phyloP scores from a whole-genome alignment of 192 early-diverging fungal species.

The Coemansia sp. region DNA sequence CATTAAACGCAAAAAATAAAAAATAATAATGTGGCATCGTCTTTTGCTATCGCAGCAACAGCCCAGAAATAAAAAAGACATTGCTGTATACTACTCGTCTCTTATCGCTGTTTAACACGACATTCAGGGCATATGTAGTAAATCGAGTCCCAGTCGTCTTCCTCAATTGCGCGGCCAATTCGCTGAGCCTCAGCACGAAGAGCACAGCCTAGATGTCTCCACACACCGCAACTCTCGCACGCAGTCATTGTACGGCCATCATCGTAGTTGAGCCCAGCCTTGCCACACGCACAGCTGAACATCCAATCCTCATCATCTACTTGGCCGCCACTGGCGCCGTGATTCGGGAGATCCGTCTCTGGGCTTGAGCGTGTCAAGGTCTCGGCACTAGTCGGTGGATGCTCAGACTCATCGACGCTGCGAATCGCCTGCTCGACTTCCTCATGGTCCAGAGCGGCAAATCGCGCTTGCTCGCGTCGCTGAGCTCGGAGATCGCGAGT shows the following conservation, averaged over 20 bases:
- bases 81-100: background rate
- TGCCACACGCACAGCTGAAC: conserved; percentile 41
- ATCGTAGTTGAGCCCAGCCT: conserved; percentile 34
- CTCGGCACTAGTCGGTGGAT: background rate
- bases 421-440: conserved; percentile 2
- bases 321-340: background rate
- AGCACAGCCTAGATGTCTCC: conserved; percentile 41
- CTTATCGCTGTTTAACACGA: background rate
- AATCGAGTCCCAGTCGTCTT: conserved; percentile 40
- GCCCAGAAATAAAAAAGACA: no score
- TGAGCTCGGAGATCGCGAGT: conserved; percentile 18
- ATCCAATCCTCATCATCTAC: conserved; percentile 31
- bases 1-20: no score
- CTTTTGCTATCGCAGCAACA: no score
- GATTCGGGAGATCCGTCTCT: background rate
- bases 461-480: conserved; percentile 17
- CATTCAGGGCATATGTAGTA: conserved; percentile 24
- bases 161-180: conserved; percentile 22
- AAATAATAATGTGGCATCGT: no score
- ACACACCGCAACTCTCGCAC: conserved; percentile 31
- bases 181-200: conserved; percentile 29
- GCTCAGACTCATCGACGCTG: background rate
- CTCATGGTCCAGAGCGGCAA: background rate
- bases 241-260: conserved; percentile 48
- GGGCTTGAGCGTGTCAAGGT: background rate